Base-by-base conservation (phyloP, 768 basidiomycete genomes). In the Collybia mongolica region DNA sequence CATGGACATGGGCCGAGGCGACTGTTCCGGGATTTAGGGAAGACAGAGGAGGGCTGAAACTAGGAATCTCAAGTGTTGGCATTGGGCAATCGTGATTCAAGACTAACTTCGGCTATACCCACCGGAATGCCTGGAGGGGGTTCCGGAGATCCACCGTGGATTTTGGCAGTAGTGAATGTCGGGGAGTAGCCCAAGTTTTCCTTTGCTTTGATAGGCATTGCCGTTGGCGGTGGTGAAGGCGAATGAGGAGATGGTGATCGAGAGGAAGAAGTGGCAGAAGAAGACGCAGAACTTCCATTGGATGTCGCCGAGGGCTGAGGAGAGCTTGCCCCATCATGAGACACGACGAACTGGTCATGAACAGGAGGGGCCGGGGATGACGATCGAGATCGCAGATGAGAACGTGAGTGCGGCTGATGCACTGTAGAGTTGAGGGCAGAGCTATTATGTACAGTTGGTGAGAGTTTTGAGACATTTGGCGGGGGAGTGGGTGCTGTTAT, bases 251-350 rank as follows among this genome's bases (percentile, higher is more conserved):
- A 74, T 1, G 79, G 77, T 6, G 77, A 80, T 37, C 75, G 70
- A 6, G 81, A 82, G 11, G 76, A 59, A 12, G 81, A 79, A 1
- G 75, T 72, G 22, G 76, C 72, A 20, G 80, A 83, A 8, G 84
- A 83, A 24, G 79, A 75, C 5, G 79, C 72, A 15, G 86, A 82
- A 47, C 72, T 79, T 28, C 75, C 78, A 14, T 71, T 71, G 4
- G 76, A 80, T 11, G 74, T 67, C 11, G 61, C 54, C 2, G 63
- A 67, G 18, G 52, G 58, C 44, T 58, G 63, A 19, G 69, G 64
- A 15, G 63, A 68, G 29, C 48, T 59, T 39, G 60, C 54, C 37
- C 56, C 63, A 44, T 57, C 59, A 19, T 23, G 54, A 9, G 42
- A 39, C 28, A 42, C 51, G 18, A 41, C 41, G 40, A 51, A 39